Evolutionary conservation across 2,329 filamentous ascomycete genomes (phyloP).

Genomic region (Trichoderma atroviride): DNA sequence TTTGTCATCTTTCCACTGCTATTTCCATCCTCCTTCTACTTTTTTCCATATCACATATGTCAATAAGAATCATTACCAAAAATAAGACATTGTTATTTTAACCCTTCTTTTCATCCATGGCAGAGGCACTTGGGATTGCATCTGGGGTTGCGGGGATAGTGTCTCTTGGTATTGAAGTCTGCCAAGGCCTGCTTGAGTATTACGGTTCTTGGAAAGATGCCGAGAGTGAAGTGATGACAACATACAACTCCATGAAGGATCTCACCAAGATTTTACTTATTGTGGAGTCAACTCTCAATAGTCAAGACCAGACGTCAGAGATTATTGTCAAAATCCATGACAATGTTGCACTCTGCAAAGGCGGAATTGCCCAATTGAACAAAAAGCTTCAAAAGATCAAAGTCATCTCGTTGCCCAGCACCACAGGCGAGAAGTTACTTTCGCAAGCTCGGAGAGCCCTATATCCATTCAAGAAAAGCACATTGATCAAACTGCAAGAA

Average conservation of each 20-base stretch:
- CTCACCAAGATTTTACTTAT: background rate
- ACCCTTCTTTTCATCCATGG: background rate
- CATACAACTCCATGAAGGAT: background rate
- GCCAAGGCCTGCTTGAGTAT: background rate
- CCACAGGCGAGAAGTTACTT: background rate
- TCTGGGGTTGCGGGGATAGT: background rate
- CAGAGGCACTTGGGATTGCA: background rate
- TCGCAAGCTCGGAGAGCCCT: background rate
- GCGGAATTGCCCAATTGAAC: background rate
- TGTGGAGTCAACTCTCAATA: background rate
- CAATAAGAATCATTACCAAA: too few species aligned
- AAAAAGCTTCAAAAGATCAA: background rate
- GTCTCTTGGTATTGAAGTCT: background rate
- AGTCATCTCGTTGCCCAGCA: background rate
- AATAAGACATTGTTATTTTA: too few species aligned
- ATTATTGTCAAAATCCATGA: background rate
- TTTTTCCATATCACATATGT: too few species aligned
- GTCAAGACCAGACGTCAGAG: background rate
- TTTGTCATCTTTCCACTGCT: too few species aligned
- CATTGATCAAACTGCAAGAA: background rate
- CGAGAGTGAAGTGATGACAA: background rate
- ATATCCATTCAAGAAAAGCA: background rate
- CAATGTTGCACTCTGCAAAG: background rate
- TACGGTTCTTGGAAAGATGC: background rate
- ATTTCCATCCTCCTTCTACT: too few species aligned